These are phyloP conservation scores for Lachnellula willkommii DNA, from an alignment of 2,329 filamentous ascomycete genomes.

Conservation along the genomic window DNA sequence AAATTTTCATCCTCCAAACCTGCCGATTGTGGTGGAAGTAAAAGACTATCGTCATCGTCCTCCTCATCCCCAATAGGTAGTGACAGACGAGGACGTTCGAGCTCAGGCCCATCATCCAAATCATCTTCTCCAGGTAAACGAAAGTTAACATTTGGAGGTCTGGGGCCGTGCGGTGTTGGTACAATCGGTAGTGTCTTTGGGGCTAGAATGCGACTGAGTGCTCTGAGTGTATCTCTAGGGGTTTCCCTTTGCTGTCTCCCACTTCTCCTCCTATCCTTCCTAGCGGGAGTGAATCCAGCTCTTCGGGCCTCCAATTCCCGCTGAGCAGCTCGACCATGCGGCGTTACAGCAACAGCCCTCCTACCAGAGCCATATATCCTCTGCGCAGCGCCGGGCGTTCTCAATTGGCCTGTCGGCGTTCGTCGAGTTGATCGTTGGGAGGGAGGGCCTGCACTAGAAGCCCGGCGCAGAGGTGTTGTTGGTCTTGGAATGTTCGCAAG, in stretches of 20 bases:
- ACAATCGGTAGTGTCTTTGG: conserved; percentile 32
- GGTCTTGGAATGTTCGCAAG: conserved; percentile 27
- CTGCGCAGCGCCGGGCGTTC: conserved; percentile 22
- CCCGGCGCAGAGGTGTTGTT: conserved; percentile 28
- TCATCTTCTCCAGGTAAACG: conserved; percentile 30
- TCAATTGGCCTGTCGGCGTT: conserved; percentile 24
- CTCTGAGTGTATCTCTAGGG: conserved; percentile 48
- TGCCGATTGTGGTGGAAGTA: conserved; percentile 50
- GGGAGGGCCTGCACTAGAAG: conserved; percentile 27
- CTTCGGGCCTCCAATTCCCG: conserved; percentile 54
- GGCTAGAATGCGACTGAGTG: conserved; percentile 50
- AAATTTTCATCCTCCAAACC: conserved; percentile 53
- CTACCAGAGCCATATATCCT: conserved; percentile 23
- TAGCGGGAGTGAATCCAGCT: conserved; percentile 53
- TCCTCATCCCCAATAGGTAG: conserved; percentile 48
- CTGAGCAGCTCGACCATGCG: conserved; percentile 56
- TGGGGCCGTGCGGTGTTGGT: conserved; percentile 24
- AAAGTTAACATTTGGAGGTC: conserved; percentile 10
- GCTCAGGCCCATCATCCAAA: conserved; percentile 38
- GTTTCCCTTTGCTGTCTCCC: conserved; percentile 51
- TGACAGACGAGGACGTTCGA: conserved; percentile 50
- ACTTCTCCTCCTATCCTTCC: conserved; percentile 53
- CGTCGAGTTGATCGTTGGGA: conserved; percentile 24
- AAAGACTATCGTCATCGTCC: conserved; percentile 42
- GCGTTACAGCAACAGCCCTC: conserved; percentile 38